Base-by-base conservation (phyloP, 2,329 filamentous ascomycete species). In the Clathrospora elynae region DNA sequence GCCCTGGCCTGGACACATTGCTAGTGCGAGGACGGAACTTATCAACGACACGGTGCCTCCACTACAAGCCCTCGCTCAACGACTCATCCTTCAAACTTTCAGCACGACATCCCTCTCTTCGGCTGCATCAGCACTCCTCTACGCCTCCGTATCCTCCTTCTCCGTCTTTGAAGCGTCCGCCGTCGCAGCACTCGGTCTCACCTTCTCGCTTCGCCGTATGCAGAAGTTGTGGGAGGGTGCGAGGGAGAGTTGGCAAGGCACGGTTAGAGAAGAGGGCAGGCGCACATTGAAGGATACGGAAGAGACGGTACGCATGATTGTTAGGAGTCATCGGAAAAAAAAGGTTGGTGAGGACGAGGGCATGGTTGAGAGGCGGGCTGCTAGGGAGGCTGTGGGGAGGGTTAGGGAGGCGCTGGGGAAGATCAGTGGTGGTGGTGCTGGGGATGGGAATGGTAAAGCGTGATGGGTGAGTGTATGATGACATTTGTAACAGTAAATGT, bases 1-100 rank as follows among this genome's bases (percentile, higher is more conserved):
- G 2, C 81, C 78, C 17, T 95, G 88, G 89, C 88, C 86, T 1
- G 79, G 81, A 2, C 83, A 89, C 44, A 92, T 96, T 46, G 76
- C 86, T 10, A 78, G 81, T 17, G 84, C 85, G 6, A 82, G 90
- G n/a, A 74, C 78, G 18, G 55, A 68, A 10, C 70, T 77, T 26
- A 57, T 74, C 17, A 59, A 64, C 9, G 64, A 66, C 3, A 63
- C 70, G 2, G 65, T 78, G 0, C 74, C 75, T 0, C 59, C 66
- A 0, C 61, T 78, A 2, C 75, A 78, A 46, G 66, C 70, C 1
- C 67, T 73, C 24, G 75, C 73, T 5, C 76, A 77, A 55, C 61
- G 61, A 2, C 63, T 74, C 2, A 83, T 96, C 4, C 66, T 95
- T 4, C 84, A 90, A 60, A 87, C 88, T 0, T 72, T 89, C 0